Percentiles rank a stretch among this genome's conserved stretches.
Evolutionary conservation across 1,139 yeast species (phyloP).

Genomic region (Kazachstania sp.): DNA sequence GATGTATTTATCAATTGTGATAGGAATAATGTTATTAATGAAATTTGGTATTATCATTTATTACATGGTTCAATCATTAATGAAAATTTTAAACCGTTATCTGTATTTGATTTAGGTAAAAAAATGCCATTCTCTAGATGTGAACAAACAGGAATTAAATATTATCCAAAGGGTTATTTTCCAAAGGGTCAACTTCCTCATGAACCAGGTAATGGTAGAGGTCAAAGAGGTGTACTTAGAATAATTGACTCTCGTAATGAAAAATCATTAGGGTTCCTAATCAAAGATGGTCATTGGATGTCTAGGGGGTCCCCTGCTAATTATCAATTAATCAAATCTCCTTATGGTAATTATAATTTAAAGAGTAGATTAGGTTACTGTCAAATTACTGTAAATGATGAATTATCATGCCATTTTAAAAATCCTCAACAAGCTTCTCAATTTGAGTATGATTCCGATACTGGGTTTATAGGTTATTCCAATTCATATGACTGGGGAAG

Average conservation of each 20-base stretch:
- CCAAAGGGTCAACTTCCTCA: slow-evolving; percentile 20
- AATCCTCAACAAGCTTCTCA: slow-evolving; percentile 41
- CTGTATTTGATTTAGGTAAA: slow-evolving; percentile 36
- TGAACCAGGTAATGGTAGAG: slow-evolving; percentile 17
- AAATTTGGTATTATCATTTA: slow-evolving; percentile 85
- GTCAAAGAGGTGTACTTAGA: slow-evolving; percentile 41
- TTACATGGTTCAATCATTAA: slow-evolving; percentile 62
- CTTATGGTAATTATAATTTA: slow-evolving; percentile 64
- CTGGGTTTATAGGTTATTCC: slow-evolving; percentile 49
- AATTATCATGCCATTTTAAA: slow-evolving; percentile 31
- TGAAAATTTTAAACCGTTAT: slow-evolving; percentile 60
- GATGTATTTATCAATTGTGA: slow-evolving; percentile 69
- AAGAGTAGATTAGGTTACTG: slow-evolving; percentile 68
- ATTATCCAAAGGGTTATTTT: slow-evolving; percentile 58
- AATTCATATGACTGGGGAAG: slow-evolving; percentile 63
- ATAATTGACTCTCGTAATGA: slow-evolving; percentile 44
- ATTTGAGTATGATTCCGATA: slow-evolving; percentile 43
- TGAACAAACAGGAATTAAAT: slow-evolving; percentile 61
- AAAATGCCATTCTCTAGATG: slow-evolving; percentile 43
- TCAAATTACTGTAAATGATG: slow-evolving; percentile 38
- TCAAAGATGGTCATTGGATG: slow-evolving; percentile 81
- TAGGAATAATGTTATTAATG: slow-evolving; percentile 57
- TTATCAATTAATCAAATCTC: slow-evolving; percentile 45
- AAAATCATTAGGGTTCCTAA: slow-evolving; percentile 48
- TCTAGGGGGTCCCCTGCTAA: slow-evolving; percentile 81